Conservation (phyloP, 495 filamentous ascomycete species). For the Aspergillus egyptiacus region DNA sequence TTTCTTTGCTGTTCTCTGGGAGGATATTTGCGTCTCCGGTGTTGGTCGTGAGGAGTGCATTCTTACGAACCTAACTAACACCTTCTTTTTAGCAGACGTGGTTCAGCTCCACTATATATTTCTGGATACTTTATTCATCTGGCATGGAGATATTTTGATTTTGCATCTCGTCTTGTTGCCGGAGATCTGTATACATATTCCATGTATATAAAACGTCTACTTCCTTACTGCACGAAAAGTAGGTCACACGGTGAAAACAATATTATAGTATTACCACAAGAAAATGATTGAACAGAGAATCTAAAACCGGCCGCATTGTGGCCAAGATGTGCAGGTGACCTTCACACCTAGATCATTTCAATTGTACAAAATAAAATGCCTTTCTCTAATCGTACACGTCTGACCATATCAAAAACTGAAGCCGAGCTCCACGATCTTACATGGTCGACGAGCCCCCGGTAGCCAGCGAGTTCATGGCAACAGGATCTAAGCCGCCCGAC, state of each 20-base stretch:
- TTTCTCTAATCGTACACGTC: constrained; percentile 11
- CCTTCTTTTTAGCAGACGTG: not conserved
- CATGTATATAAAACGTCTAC: constrained; percentile 17
- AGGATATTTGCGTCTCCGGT: constrained; percentile 8
- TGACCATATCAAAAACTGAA: too few species aligned
- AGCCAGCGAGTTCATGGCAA: constrained; percentile 26
- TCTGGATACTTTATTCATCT: constrained; percentile 19
- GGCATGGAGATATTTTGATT: constrained; percentile 14
- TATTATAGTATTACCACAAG: not conserved
- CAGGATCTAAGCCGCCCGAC: constrained; percentile 27
- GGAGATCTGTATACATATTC: constrained; percentile 24
- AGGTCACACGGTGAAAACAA: too few species aligned
- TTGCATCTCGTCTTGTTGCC: constrained; percentile 16
- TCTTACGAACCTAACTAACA: too few species aligned
- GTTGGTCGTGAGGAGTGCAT: constrained; percentile 3
- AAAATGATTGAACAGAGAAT: not conserved
- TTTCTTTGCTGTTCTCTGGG: not conserved
- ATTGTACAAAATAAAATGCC: not conserved
- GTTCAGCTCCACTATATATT: not conserved
- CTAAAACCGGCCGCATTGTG: not conserved
- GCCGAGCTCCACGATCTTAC: too few species aligned
- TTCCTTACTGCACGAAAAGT: constrained; percentile 20
- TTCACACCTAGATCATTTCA: too few species aligned
- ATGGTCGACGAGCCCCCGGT: constrained; percentile 19
- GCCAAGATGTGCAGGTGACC: not conserved